These are phyloP conservation scores for Gossypium davidsonii DNA, from an alignment of 441 rosid species.

Conservation along the genomic window DNA sequence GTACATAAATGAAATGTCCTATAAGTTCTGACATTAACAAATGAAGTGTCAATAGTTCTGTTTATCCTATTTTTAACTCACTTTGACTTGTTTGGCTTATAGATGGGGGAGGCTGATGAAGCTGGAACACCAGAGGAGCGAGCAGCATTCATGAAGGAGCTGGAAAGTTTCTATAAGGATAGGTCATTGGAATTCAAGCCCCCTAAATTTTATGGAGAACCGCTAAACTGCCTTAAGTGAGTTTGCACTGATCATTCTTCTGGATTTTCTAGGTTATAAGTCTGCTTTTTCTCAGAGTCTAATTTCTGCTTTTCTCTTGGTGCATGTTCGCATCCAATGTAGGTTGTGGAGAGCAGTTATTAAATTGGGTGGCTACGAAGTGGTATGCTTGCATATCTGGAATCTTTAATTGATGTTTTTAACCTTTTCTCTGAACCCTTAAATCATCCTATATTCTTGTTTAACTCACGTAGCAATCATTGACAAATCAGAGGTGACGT, in stretches of 20 bases:
- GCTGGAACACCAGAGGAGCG: constrained; percentile 63
- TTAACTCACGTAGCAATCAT: not conserved
- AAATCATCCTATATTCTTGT: not conserved
- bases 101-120: constrained; percentile 61
- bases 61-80: constrained; percentile 5
- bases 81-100: constrained; percentile 18
- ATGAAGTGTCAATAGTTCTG: not conserved
- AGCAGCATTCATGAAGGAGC: constrained; percentile 73
- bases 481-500: not conserved
- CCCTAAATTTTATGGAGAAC: constrained; percentile 86
- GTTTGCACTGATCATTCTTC: constrained; percentile 20
- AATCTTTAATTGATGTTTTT: constrained; percentile 4
- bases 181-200: constrained; percentile 55
- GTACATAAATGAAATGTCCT: constrained; percentile 26
- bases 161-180: constrained; percentile 63
- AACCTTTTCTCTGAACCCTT: not conserved
- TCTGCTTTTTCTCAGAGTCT: constrained; percentile 19
- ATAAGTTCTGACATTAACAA: not conserved
- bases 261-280: not conserved
- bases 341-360: constrained; percentile 88
- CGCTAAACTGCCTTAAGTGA: constrained; percentile 79
- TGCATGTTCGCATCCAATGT: constrained; percentile 21
- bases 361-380: constrained; percentile 82
- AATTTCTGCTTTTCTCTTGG: constrained; percentile 2
- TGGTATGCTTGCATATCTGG: constrained; percentile 43